Evolutionary conservation across 352 stramenopile species (phyloP).

Genomic region (Globisporangium paroecandrum): DNA sequence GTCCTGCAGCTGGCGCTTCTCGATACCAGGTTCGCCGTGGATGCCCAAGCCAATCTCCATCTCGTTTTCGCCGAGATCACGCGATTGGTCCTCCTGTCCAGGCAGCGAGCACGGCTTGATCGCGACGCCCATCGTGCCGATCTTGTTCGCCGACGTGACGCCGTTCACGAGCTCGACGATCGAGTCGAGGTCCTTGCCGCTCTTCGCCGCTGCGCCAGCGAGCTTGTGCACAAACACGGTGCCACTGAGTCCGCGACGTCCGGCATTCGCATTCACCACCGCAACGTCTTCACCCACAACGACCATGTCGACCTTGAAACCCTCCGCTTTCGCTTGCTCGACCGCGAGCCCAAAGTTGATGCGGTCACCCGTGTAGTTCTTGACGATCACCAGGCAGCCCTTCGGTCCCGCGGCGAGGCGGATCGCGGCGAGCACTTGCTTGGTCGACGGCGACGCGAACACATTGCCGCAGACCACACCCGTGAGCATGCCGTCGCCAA

Average conservation of each 20-base stretch:
- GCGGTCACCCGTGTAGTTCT: slow-evolving; percentile 99
- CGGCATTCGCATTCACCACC: slow-evolving; percentile 92
- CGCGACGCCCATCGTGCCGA: slow-evolving; percentile 94
- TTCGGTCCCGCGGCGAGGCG: slow-evolving; percentile 69
- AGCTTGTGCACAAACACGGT: slow-evolving; percentile 98
- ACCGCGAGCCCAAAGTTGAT: slow-evolving; percentile 98
- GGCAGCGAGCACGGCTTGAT: slow-evolving; percentile 94
- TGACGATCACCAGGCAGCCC: slow-evolving; percentile 96
- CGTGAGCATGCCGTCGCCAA: slow-evolving; percentile 95
- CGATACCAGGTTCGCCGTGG: slow-evolving; percentile 89
- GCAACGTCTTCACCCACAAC: slow-evolving; percentile 94
- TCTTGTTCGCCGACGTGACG: slow-evolving; percentile 48
- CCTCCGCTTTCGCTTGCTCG: slow-evolving; percentile 93
- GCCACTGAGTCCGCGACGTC: slow-evolving; percentile 94
- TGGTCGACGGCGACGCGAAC: slow-evolving; percentile 94
- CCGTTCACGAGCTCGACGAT: slow-evolving; percentile 66
- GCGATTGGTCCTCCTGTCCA: slow-evolving; percentile 65
- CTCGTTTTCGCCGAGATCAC: slow-evolving; percentile 55
- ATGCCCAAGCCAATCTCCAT: slow-evolving; percentile 96
- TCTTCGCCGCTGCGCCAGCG: slow-evolving; percentile 86
- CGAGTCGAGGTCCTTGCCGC: slow-evolving; percentile 71
- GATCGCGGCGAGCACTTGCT: slow-evolving; percentile 95
- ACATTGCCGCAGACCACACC: slow-evolving; percentile 95
- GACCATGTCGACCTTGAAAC: slow-evolving; percentile 91
- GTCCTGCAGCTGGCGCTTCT: slow-evolving; percentile 56